Base-by-base conservation (phyloP, 148 eudicot species). In the Heliosperma pusillum region DNA sequence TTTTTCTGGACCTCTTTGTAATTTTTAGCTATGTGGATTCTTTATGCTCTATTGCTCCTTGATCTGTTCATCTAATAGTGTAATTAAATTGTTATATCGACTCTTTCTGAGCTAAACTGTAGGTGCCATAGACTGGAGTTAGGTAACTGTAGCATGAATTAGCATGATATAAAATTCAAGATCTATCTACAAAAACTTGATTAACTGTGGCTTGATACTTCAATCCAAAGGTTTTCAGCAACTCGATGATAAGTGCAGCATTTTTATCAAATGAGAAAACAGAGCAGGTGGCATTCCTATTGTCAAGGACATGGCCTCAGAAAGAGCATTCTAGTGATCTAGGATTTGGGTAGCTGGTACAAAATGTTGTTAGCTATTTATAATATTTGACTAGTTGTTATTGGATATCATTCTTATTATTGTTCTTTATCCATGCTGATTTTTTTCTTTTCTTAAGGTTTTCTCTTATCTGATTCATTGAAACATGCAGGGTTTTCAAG, bases 401-500 rank as follows among this genome's bases (percentile, higher is more conserved):
- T 36, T 66, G 17, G 20, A 44, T 7, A 64, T 29, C 20, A n/a
- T 66, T 17, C 20, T 33, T 66, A 36, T 66, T n/a, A n/a, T 66
- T 66, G 13, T 8, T 36, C 24, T 33, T 6, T 33, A 66, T 36
- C 50, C 33, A 66, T 66, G 11, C 16, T 42, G 47, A 20, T 9
- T 68, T 29, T 40, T 36, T 65, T 17, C 21, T 66, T 66, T 10
- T 36, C 6, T 2, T 19, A 36, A 33, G 47, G 44, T 56, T 71
- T 71, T 27, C 24, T 56, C 26, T 27, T 12, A n/a, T 56, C 27
- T 30, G 15, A 40, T 72, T 15, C 42, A 33, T 61, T 74, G 10
- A 25, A 79, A 64, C 72, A n/a, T 83, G 83, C 87, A 95, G 99
- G 97, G 81, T 92, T 72, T 95, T 90, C 81, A 95, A 90, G 82